Conservation (phyloP, 805 yeast species). For the Blastobotrys terrestris region DNA sequence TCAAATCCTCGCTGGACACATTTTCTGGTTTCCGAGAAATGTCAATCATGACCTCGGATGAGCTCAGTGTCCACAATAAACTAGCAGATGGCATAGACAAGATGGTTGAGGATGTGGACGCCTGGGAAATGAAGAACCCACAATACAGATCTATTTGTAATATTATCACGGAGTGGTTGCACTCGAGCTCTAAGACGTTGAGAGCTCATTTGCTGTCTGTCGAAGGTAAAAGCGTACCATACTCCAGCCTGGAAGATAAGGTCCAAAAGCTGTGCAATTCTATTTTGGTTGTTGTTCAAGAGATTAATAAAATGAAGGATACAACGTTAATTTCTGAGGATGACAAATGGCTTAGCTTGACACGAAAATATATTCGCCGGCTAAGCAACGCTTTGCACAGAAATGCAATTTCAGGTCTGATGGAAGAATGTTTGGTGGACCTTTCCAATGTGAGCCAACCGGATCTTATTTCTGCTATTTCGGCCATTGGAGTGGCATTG, state of each 20-base stretch:
- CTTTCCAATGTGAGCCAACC: background rate
- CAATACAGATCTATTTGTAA: background rate
- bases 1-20: background rate
- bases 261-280: constrained; percentile 40
- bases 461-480: constrained; percentile 33
- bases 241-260: background rate
- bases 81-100: background rate
- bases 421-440: background rate
- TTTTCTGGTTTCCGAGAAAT: background rate
- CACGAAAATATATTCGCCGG: background rate
- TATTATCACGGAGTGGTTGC: background rate
- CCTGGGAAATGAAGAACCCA: background rate
- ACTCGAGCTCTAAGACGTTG: background rate
- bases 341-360: background rate
- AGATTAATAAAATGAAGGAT: constrained; percentile 32
- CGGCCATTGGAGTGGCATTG: constrained; percentile 41
- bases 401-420: background rate
- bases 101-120: background rate
- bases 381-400: background rate
- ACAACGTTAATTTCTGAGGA: background rate
- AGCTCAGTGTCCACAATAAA: background rate
- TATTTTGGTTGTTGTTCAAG: constrained; percentile 64
- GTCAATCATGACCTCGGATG: background rate
- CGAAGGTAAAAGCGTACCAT: background rate
- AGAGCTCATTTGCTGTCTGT: background rate